Evolutionary conservation across 1,139 yeast species (phyloP).

Genomic region (Kodamaea ohmeri): DNA sequence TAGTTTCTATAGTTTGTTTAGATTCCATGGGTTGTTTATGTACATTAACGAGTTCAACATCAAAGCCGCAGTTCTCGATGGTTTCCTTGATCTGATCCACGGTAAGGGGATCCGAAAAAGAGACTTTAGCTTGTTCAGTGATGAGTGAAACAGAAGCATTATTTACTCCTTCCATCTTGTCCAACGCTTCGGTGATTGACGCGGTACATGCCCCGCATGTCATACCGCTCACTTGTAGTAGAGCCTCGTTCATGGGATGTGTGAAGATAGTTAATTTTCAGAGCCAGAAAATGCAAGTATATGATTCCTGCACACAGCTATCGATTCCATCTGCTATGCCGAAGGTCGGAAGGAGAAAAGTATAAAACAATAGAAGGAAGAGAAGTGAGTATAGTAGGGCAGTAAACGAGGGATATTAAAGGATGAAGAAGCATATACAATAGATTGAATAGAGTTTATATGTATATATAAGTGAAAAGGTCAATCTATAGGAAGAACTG

Average conservation of each 20-base stretch:
- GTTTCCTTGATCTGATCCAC: constrained; percentile 19
- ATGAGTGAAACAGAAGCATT: constrained; percentile 37
- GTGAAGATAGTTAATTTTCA: neutral
- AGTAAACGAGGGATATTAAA: no score
- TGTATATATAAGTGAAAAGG: no score
- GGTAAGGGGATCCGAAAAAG: constrained; percentile 18
- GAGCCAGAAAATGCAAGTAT: constrained; percentile 1
- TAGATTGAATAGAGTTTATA: no score
- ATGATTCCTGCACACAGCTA: constrained; percentile 2
- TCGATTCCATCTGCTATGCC: constrained; percentile 2
- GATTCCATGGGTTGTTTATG: neutral
- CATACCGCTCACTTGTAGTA: constrained; percentile 26
- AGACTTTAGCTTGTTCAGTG: constrained; percentile 36
- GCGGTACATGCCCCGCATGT: constrained; percentile 45
- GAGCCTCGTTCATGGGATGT: constrained; percentile 7
- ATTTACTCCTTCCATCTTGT: constrained; percentile 23
- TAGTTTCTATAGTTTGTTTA: constrained; percentile 11
- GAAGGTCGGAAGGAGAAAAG: neutral
- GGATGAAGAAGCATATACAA: no score
- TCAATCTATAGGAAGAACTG: no score
- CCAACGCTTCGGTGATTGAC: constrained; percentile 31
- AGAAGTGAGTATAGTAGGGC: no score
- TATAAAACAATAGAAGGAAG: no score
- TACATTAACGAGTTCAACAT: constrained; percentile 22
- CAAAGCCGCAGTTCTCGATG: constrained; percentile 43